Base-by-base conservation (phyloP, 2,329 filamentous ascomycete genomes). In the Alternaria gansuensis region DNA sequence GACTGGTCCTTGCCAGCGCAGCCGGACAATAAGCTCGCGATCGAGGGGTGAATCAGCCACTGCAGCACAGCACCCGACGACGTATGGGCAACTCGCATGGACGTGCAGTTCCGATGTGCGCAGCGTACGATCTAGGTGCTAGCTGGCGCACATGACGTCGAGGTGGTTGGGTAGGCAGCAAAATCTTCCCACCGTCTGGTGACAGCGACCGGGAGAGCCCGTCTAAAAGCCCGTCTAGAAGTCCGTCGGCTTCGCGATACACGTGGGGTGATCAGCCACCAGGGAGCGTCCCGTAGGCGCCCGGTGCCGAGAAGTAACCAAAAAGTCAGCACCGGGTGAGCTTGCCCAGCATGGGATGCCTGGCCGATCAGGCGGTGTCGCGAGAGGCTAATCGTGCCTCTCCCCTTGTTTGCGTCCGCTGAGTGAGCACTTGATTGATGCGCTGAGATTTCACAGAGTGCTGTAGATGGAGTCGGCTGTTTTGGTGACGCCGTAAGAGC, bases 181-280 rank as follows among this genome's bases (percentile, higher is more conserved):
- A 21, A 59, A 37, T 59, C 52, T 51, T 44, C 48, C 62, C 54
- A 67, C 54, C 13, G 54, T 67, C 62, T 62, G 60, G 52, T 67
- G 62, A 67, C 46, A 48, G 43, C 50, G 40, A 43, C 54, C 59
- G 62, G 64, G 62, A 63, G 39, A 65, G 57, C 46, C 59, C 55
- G 55, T 59, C 39, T 34, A 52, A 13, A 48, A 34, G 24, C 11
- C 37, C 39, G 49, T 50, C 29, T 40, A 31, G 44, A 53, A 31
- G 28, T 45, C 51, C 51, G 40, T 49, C 33, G 51, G 34, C 34
- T 24, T 36, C 36, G 50, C 26, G 39, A 56, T 53, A 49, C 64
- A 65, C 64, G 64, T 65, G 64, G 62, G 62, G 51, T 36, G 61
- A 65, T 65, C 62, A 66, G 57, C 59, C 57, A 63, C 60, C 62